Percentiles rank a stretch among this genome's conserved stretches.
Evolutionary conservation across 2,329 filamentous ascomycete genomes (phyloP).

Genomic region (Chalara sp.): DNA sequence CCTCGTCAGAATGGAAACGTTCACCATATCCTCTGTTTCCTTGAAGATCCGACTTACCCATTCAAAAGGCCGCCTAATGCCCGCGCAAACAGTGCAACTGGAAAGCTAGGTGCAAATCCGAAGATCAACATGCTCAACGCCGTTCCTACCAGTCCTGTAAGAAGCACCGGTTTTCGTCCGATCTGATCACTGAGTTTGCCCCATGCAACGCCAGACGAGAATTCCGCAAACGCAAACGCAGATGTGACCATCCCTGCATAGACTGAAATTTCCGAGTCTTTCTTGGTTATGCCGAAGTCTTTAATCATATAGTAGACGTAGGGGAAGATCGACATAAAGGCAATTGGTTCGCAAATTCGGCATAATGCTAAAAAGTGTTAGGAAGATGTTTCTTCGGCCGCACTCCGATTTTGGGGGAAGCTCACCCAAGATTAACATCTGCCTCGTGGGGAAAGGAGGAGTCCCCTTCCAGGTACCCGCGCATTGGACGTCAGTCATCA

Average conservation of each 20-base stretch:
- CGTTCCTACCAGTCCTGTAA: slow-evolving; percentile 85
- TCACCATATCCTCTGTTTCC: no score
- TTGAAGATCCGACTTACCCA: slow-evolving; percentile 72
- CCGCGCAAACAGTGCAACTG: slow-evolving; percentile 77
- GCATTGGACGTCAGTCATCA: no score
- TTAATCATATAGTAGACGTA: slow-evolving; percentile 98
- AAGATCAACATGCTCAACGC: slow-evolving; percentile 89
- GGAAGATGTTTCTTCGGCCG: neutral
- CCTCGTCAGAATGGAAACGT: no score
- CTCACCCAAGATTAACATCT: slow-evolving; percentile 48
- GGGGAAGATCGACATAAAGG: slow-evolving; percentile 98
- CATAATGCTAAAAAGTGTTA: slow-evolving; percentile 66
- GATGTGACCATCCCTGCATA: slow-evolving; percentile 96
- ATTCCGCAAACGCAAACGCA: slow-evolving; percentile 92
- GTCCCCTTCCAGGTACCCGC: slow-evolving; percentile 24
- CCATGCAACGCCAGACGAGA: slow-evolving; percentile 88
- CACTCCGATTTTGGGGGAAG: slow-evolving; percentile 4
- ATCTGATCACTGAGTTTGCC: slow-evolving; percentile 85
- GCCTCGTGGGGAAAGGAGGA: slow-evolving; percentile 34
- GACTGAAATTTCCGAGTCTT: slow-evolving; percentile 74
- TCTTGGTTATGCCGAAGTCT: no score
- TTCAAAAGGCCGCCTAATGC: slow-evolving; percentile 88
- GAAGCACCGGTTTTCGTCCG: slow-evolving; percentile 85
- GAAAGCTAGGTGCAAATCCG: slow-evolving; percentile 78
- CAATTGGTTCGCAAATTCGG: slow-evolving; percentile 95